These are phyloP conservation scores for Colletotrichum tropicale DNA, from an alignment of 2,329 filamentous ascomycete genomes.

Conservation along the genomic window DNA sequence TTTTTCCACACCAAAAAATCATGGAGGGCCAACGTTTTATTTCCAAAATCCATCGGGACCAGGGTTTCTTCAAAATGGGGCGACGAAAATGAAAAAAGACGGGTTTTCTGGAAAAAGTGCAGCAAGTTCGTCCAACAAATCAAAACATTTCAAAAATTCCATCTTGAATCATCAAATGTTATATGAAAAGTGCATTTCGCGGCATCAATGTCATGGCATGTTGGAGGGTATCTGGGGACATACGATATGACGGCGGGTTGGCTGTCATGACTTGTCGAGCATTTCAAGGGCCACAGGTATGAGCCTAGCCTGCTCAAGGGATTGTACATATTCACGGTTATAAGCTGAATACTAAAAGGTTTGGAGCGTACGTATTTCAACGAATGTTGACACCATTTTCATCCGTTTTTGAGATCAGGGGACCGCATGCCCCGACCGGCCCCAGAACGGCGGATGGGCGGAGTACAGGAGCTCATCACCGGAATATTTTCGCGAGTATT, in stretches of 20 bases:
- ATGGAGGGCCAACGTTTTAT: not conserved
- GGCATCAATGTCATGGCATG: not conserved
- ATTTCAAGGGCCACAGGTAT: too few species aligned
- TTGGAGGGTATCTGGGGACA: not conserved
- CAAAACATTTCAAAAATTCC: not conserved
- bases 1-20: not conserved
- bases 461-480: not conserved
- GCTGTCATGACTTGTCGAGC: not conserved
- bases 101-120: not conserved
- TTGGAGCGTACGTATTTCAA: too few species aligned
- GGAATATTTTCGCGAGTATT: not conserved
- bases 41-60: slow-evolving; percentile 8
- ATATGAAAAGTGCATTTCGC: not conserved
- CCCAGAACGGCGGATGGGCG: not conserved
- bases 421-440: not conserved
- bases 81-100: not conserved
- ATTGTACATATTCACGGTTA: too few species aligned
- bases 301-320: too few species aligned
- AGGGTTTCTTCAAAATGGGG: slow-evolving; percentile 6
- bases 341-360: too few species aligned
- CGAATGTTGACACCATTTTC: too few species aligned
- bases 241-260: not conserved
- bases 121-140: not conserved
- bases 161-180: not conserved
- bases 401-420: not conserved